Percentiles rank a stretch among this genome's conserved stretches.
phyloP scores from a whole-genome alignment of 495 filamentous ascomycete genomes.

The Lophiostoma macrostomum region DNA sequence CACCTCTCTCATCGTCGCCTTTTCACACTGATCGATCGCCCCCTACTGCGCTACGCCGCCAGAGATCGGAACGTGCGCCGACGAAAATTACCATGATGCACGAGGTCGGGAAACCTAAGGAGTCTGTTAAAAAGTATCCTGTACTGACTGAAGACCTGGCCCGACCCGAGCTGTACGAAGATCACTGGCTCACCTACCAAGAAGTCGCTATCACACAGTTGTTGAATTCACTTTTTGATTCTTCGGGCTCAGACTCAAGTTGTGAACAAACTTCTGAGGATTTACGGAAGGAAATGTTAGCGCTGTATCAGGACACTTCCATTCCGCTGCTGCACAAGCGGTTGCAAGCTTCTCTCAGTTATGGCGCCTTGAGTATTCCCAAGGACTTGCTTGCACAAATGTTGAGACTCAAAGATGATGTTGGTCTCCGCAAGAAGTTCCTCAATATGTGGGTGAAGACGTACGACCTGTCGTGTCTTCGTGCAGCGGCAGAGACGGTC shows the following conservation, averaged over 20 bases:
- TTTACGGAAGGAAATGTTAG: slow-evolving; percentile 44
- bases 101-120: slow-evolving; percentile 18
- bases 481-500: slow-evolving; percentile 57
- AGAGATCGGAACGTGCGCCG: slow-evolving; percentile 10
- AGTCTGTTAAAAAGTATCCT: slow-evolving; percentile 46
- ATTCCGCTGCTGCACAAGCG: slow-evolving; percentile 57
- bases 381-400: slow-evolving; percentile 49
- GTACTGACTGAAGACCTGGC: slow-evolving; percentile 54
- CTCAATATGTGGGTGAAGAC: slow-evolving; percentile 56
- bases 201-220: slow-evolving; percentile 61
- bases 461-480: slow-evolving; percentile 52
- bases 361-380: slow-evolving; percentile 57
- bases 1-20: slow-evolving; percentile 24
- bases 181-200: slow-evolving; percentile 62
- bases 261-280: slow-evolving; percentile 27
- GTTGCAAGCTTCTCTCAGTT: slow-evolving; percentile 61
- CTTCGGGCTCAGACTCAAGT: slow-evolving; percentile 27
- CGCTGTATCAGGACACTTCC: slow-evolving; percentile 53
- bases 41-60: slow-evolving; percentile 27
- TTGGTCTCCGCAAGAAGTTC: slow-evolving; percentile 58
- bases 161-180: slow-evolving; percentile 60
- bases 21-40: slow-evolving; percentile 31
- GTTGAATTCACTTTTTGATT: slow-evolving; percentile 55
- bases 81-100: slow-evolving; percentile 28
- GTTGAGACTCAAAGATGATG: slow-evolving; percentile 53